phyloP scores from a whole-genome alignment of 1,284 basidiomycete genomes.

The Violaceomyces palustris region DNA sequence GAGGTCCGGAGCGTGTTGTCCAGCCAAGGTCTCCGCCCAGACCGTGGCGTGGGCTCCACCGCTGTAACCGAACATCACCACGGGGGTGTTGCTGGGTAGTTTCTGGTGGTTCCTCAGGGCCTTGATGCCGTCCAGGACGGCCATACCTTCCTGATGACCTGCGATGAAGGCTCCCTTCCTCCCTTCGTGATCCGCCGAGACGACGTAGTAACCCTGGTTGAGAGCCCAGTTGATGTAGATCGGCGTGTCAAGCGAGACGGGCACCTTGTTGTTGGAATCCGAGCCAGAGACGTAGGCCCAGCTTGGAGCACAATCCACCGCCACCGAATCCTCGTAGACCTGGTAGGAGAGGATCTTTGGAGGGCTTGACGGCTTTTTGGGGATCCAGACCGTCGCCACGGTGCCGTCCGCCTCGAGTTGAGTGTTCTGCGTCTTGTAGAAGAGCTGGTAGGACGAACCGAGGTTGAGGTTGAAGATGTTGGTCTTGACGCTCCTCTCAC shows the following conservation, averaged over 20 bases:
- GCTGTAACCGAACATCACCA: constrained; percentile 34
- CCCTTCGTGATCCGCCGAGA: constrained; percentile 42
- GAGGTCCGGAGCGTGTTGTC: constrained; percentile 29
- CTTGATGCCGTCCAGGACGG: constrained; percentile 34
- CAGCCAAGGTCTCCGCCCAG: constrained; percentile 23
- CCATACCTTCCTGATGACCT: constrained; percentile 32
- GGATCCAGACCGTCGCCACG: constrained; percentile 34
- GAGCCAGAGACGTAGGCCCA: constrained; percentile 12
- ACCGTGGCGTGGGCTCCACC: constrained; percentile 39
- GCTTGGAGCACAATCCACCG: constrained; percentile 31
- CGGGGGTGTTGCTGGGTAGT: constrained; percentile 9
- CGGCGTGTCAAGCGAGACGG: constrained; percentile 12
- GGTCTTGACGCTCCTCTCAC: constrained; percentile 13
- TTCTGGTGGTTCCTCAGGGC: constrained; percentile 19
- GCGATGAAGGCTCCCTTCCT: constrained; percentile 26
- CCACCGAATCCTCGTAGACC: constrained; percentile 30
- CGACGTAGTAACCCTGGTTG: constrained; percentile 41
- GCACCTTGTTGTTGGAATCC: constrained; percentile 10
- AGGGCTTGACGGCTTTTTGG: constrained; percentile 23
- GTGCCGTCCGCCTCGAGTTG: constrained; percentile 8
- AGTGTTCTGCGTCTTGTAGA: constrained; percentile 30
- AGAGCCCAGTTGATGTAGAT: constrained; percentile 32
- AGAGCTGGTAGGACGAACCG: constrained; percentile 25
- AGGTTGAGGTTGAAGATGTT: constrained; percentile 16
- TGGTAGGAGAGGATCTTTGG: constrained; percentile 32